Conservation (phyloP, 768 basidiomycete genomes). For the Lentinula lateritia region DNA sequence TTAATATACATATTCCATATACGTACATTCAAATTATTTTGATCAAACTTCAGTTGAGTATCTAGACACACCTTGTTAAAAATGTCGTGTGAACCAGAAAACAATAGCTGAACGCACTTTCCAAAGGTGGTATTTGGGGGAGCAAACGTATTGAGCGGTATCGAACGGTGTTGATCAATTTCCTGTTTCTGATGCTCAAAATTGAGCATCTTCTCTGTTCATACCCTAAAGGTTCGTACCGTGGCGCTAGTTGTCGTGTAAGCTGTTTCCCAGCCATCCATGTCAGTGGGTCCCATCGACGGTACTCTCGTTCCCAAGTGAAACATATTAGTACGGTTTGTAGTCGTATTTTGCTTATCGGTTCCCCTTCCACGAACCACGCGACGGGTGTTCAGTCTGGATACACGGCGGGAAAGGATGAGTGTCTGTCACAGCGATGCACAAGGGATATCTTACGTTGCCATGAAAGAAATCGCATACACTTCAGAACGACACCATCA, state of each 20-base stretch:
- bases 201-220: neutral
- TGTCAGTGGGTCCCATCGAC: constrained; percentile 28
- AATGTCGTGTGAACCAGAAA: neutral
- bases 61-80: neutral
- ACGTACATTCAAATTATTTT: neutral
- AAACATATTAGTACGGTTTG: constrained; percentile 46
- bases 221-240: neutral
- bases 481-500: constrained; percentile 26
- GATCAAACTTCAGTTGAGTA: neutral
- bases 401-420: constrained; percentile 5
- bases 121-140: neutral
- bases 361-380: constrained; percentile 50
- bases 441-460: constrained; percentile 39
- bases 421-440: neutral
- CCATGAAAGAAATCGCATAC: constrained; percentile 62
- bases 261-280: constrained; percentile 28
- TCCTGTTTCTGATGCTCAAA: neutral
- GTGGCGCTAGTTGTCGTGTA: neutral
- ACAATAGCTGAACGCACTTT: neutral
- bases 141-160: neutral
- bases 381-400: constrained; percentile 50
- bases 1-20: neutral
- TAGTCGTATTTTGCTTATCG: constrained; percentile 33
- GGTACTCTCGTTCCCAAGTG: constrained; percentile 38
- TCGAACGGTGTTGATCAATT: neutral